A percentile compares a stretch with the other conserved stretches of the same genome.
phyloP scores from a whole-genome alignment of 495 filamentous ascomycete species.

The Aspergillus campestris region DNA sequence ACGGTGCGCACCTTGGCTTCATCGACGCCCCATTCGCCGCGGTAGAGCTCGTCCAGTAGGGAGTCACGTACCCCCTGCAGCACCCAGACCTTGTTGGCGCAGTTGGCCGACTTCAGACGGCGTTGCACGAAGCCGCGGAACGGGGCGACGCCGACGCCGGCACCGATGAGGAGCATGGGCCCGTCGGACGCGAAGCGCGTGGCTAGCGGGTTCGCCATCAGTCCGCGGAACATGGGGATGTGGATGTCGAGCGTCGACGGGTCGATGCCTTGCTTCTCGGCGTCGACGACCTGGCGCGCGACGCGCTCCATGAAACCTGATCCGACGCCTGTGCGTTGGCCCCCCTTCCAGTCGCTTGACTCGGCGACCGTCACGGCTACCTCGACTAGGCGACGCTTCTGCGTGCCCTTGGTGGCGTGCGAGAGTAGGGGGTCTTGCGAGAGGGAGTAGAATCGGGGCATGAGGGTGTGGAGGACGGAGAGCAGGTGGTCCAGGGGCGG shows the following conservation, averaged over 20 bases:
- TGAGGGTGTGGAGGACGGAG: conserved; percentile 71
- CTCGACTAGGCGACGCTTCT: conserved; percentile 78
- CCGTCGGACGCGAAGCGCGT: conserved; percentile 83
- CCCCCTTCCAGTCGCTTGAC: conserved; percentile 66
- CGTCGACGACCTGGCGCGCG: conserved; percentile 58
- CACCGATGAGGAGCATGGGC: conserved; percentile 94
- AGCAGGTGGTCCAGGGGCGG: conserved; percentile 77
- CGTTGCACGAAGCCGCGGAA: conserved; percentile 97
- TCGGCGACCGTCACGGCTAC: conserved; percentile 93
- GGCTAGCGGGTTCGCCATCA: conserved; percentile 97
- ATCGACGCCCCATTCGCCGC: conserved; percentile 90
- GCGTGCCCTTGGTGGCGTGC: conserved; percentile 53
- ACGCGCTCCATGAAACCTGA: conserved; percentile 82
- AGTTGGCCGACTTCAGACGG: conserved; percentile 88
- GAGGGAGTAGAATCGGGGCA: conserved; percentile 97
- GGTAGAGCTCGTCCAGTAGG: conserved; percentile 88
- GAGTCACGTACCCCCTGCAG: conserved; percentile 93
- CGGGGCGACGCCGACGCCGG: conserved; percentile 91
- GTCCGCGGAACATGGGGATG: conserved; percentile 92
- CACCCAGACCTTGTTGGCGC: conserved; percentile 99
- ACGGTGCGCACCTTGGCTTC: conserved; percentile 90
- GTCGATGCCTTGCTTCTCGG: conserved; percentile 47
- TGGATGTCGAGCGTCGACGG: conserved; percentile 50
- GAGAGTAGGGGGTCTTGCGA: conserved; percentile 91
- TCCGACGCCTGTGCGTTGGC: conserved; percentile 59